Conservation (phyloP, 257 asterid species). For the Solanum rostratum region DNA sequence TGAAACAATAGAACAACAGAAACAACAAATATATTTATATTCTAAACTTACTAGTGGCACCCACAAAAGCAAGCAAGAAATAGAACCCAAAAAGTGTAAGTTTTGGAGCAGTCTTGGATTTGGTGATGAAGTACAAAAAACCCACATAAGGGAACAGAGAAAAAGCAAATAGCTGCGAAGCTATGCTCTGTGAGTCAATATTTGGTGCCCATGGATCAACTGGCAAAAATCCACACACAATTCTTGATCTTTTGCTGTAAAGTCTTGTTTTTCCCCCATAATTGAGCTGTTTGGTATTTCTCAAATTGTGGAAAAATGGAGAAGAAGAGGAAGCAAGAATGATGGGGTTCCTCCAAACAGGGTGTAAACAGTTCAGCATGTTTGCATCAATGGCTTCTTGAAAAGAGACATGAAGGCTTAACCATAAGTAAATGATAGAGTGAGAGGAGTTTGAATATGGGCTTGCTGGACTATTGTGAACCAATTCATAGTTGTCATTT, state of each 20-base stretch:
- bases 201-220: constrained; percentile 97
- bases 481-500: background rate
- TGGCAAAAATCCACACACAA: constrained; percentile 34
- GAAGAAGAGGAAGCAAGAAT: constrained; percentile 17
- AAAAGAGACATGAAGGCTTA: background rate
- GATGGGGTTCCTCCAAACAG: constrained; percentile 21
- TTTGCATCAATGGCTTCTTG: background rate
- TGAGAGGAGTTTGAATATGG: background rate
- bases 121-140: constrained; percentile 76
- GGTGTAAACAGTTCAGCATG: constrained; percentile 11
- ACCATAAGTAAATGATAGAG: background rate
- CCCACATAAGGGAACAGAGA: constrained; percentile 83
- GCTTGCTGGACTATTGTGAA: background rate
- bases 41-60: constrained; percentile 91
- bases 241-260: constrained; percentile 11
- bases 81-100: constrained; percentile 96
- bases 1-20: background rate
- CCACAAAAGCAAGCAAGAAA: constrained; percentile 86
- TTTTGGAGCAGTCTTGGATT: constrained; percentile 76
- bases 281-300: constrained; percentile 18
- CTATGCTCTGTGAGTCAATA: constrained; percentile 68
- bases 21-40: background rate
- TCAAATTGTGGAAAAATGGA: constrained; percentile 1
- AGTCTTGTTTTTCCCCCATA: constrained; percentile 5
- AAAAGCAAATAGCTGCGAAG: constrained; percentile 81